phyloP scores from a whole-genome alignment of 495 filamentous ascomycete genomes.

The Penicillium pulvis region DNA sequence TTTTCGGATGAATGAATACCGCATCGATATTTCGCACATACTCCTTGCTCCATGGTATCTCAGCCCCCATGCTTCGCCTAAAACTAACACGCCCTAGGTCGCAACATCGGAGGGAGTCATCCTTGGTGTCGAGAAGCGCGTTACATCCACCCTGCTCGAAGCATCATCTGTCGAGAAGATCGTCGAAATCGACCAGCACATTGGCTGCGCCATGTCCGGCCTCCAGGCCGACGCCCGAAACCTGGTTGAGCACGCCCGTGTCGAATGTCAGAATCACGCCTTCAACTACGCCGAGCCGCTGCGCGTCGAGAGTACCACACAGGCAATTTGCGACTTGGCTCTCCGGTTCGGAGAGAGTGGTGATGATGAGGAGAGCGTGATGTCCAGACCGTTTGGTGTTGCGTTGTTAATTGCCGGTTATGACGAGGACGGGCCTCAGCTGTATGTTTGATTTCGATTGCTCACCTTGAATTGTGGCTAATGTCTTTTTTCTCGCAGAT shows the following conservation, averaged over 20 bases:
- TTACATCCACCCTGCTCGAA: constrained; percentile 94
- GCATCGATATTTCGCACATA: neutral
- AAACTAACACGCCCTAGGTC: constrained; percentile 53
- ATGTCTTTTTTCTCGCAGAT: constrained; percentile 48
- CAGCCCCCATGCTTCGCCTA: neutral
- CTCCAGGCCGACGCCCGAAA: constrained; percentile 94
- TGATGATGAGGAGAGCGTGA: constrained; percentile 97
- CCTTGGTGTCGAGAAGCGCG: constrained; percentile 97
- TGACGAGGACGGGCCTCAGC: constrained; percentile 94
- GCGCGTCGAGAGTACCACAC: constrained; percentile 94
- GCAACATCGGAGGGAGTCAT: constrained; percentile 92
- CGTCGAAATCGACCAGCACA: constrained; percentile 97
- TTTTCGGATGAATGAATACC: constrained; percentile 1
- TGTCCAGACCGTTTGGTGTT: constrained; percentile 95
- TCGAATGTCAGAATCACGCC: constrained; percentile 92
- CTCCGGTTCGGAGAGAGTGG: constrained; percentile 96
- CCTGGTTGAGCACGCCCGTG: constrained; percentile 97
- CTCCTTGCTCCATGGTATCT: neutral
- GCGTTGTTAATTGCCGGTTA: constrained; percentile 94
- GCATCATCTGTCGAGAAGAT: constrained; percentile 98
- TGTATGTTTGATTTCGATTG: constrained; percentile 54
- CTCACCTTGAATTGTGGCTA: neutral
- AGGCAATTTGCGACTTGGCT: constrained; percentile 97
- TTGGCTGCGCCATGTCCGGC: constrained; percentile 97
- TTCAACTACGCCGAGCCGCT: constrained; percentile 97